A percentile compares a stretch with the other conserved stretches of the same genome.
Conservation (phyloP, 306 rosid genomes). For the Alnus glutinosa region DNA sequence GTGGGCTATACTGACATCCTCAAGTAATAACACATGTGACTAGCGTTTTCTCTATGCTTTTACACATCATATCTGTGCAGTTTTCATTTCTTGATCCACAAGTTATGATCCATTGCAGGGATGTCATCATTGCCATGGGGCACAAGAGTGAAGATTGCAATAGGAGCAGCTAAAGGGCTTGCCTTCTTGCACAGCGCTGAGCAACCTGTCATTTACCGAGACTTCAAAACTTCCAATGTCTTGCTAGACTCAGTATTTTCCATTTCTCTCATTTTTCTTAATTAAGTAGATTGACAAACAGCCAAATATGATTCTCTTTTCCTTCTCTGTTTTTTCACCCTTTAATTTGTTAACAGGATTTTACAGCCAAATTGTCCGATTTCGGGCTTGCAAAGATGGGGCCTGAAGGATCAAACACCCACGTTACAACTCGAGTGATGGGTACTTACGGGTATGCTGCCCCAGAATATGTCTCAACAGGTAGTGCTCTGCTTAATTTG, state of each 20-base stretch:
- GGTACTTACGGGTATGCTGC: conserved; percentile 98
- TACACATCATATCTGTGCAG: too few species aligned
- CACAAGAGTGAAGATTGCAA: conserved; percentile 79
- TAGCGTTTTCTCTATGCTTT: too few species aligned
- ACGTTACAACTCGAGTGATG: conserved; percentile 92
- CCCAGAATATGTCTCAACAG: conserved; percentile 91
- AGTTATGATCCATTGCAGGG: conserved; percentile 40
- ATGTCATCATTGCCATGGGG: conserved; percentile 85
- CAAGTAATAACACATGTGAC: too few species aligned
- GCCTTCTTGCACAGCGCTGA: conserved; percentile 93
- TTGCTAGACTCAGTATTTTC: conserved; percentile 76
- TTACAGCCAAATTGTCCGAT: conserved; percentile 90
- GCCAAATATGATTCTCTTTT: background rate
- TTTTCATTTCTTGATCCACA: too few species aligned
- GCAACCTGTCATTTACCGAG: conserved; percentile 91
- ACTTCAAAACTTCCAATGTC: conserved; percentile 93
- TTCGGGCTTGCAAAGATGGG: conserved; percentile 98
- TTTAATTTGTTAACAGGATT: conserved; percentile 51
- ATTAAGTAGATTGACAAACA: background rate
- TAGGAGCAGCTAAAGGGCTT: conserved; percentile 92
- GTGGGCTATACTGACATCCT: too few species aligned
- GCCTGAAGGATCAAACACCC: conserved; percentile 92
- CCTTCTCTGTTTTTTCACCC: background rate
- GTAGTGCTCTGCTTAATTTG: conserved; percentile 19
- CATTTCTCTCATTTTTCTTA: background rate